Evolutionary conservation across 148 eudicot genomes (phyloP).

Genomic region (Fagopyrum homotropicum): DNA sequence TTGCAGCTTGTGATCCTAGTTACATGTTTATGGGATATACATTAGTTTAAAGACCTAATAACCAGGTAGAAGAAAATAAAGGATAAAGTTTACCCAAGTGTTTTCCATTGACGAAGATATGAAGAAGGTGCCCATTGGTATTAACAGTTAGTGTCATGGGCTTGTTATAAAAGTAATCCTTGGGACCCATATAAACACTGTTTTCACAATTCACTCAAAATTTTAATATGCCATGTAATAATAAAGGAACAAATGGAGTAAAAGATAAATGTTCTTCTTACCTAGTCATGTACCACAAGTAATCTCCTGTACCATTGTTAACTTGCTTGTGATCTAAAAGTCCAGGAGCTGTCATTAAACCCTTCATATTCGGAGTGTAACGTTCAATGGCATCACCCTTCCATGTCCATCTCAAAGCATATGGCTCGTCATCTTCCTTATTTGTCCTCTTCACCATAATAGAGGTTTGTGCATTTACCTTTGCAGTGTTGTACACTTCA

Average conservation of each 20-base stretch:
- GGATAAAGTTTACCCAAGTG: constrained; percentile 14
- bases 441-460: constrained; percentile 35
- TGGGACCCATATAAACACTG: constrained; percentile 8
- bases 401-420: constrained; percentile 25
- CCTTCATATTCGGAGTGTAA: constrained; percentile 13
- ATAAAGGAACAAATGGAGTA: not conserved
- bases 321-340: constrained; percentile 66
- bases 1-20: not conserved
- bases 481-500: constrained; percentile 57
- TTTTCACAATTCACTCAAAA: not conserved
- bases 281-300: constrained; percentile 66
- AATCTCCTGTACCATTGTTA: constrained; percentile 40
- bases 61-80: no score
- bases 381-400: constrained; percentile 22
- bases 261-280: constrained; percentile 9
- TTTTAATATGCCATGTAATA: not conserved
- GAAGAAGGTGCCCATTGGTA: constrained; percentile 24
- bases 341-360: constrained; percentile 21
- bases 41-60: no score
- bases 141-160: constrained; percentile 13
- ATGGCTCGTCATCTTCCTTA: constrained; percentile 23
- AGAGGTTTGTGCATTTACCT: constrained; percentile 37
- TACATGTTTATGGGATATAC: not conserved
- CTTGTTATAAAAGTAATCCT: constrained; percentile 9
- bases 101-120: constrained; percentile 23